A percentile compares a stretch with the other conserved stretches of the same genome.
Evolutionary conservation across 441 rosid species (phyloP).

Genomic region (Mallotus japonicus): DNA sequence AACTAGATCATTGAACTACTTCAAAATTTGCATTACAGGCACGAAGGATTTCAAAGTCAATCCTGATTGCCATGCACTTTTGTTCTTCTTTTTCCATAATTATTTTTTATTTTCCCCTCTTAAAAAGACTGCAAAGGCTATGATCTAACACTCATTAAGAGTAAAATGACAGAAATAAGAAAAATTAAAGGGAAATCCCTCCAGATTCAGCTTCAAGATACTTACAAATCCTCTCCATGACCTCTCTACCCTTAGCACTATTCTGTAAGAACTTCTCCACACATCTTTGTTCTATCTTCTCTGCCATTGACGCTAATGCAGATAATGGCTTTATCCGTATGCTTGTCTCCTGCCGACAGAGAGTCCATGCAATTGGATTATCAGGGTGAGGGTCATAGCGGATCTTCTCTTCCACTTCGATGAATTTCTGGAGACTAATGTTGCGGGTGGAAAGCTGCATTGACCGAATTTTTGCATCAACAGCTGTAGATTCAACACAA

Average conservation of each 20-base stretch:
- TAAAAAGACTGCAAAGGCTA: constrained; percentile 9
- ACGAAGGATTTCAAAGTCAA: not conserved
- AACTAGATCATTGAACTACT: not conserved
- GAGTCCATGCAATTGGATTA: constrained; percentile 70
- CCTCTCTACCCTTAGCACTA: constrained; percentile 87
- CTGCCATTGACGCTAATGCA: constrained; percentile 91
- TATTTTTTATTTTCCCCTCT: not conserved
- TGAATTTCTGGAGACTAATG: constrained; percentile 81
- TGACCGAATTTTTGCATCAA: constrained; percentile 64
- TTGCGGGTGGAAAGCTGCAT: constrained; percentile 90
- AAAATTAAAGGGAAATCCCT: constrained; percentile 42
- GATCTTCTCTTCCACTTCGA: constrained; percentile 89
- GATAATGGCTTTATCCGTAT: constrained; percentile 86
- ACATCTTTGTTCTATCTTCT: constrained; percentile 86
- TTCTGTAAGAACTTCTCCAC: constrained; percentile 91
- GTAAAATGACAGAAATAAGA: constrained; percentile 3
- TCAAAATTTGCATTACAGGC: not conserved
- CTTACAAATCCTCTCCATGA: constrained; percentile 94
- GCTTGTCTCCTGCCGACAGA: constrained; percentile 87
- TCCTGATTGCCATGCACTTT: not conserved
- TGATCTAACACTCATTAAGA: not conserved
- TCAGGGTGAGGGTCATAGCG: constrained; percentile 88
- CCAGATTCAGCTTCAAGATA: constrained; percentile 90
- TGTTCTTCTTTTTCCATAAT: not conserved
- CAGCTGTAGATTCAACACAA: constrained; percentile 86